phyloP scores from a whole-genome alignment of 2,329 filamentous ascomycete species.

The Colletotrichum godetiae region DNA sequence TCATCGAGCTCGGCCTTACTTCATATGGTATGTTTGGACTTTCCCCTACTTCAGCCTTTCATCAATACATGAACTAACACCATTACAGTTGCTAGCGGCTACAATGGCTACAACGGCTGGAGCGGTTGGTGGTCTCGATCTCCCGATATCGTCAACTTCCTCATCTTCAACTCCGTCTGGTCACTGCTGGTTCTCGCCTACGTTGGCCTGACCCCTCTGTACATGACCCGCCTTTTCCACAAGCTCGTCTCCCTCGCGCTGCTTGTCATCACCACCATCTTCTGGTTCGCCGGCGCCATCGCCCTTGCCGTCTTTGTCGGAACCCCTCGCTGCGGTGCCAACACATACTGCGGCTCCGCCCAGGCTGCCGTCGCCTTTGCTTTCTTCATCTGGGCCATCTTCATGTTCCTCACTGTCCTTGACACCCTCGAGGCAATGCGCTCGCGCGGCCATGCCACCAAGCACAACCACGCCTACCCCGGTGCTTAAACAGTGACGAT shows the following conservation, averaged over 20 bases:
- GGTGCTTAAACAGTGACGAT: conserved; percentile 12
- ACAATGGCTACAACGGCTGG: conserved; percentile 43
- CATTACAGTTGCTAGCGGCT: conserved; percentile 62
- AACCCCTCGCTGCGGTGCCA: conserved; percentile 63
- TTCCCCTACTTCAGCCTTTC: neutral
- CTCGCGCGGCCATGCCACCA: conserved; percentile 49
- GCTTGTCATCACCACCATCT: conserved; percentile 80
- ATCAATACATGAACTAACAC: neutral
- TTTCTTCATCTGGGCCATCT: conserved; percentile 71
- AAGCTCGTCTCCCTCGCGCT: conserved; percentile 73
- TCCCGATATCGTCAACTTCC: conserved; percentile 76
- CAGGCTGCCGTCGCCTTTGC: conserved; percentile 75
- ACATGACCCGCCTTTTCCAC: conserved; percentile 70
- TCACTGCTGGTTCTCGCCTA: conserved; percentile 78
- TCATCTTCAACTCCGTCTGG: conserved; percentile 84
- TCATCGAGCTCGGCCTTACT: conserved; percentile 81
- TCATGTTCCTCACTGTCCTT: conserved; percentile 58
- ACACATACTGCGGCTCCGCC: conserved; percentile 65
- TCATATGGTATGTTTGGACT: conserved; percentile 68
- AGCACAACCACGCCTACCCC: conserved; percentile 34
- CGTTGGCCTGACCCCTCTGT: conserved; percentile 74
- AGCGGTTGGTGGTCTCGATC: conserved; percentile 41
- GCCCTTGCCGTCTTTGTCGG: conserved; percentile 76
- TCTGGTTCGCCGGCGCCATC: conserved; percentile 91
- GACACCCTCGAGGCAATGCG: conserved; percentile 58